Conservation (phyloP, 1,284 basidiomycete genomes). For the Sanghuangporus weigelae region DNA sequence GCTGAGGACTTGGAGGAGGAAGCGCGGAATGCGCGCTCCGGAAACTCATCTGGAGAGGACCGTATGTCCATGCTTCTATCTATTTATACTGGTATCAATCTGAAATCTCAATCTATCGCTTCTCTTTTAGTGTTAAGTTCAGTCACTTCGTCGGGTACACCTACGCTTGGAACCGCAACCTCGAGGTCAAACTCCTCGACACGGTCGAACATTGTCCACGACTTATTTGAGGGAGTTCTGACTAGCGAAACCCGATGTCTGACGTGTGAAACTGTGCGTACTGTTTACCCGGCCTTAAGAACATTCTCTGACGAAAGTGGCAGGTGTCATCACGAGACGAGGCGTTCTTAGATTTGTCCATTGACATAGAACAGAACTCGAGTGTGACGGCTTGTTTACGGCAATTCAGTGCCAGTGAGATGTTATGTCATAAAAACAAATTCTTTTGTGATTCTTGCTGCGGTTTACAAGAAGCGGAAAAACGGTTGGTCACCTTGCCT, state of each 20-base stretch:
- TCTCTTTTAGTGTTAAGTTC: constrained; percentile 11
- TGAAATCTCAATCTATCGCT: neutral
- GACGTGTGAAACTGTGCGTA: constrained; percentile 87
- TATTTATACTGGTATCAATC: neutral
- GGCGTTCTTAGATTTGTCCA: constrained; percentile 92
- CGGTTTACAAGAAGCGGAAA: constrained; percentile 95
- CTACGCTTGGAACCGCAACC: constrained; percentile 33
- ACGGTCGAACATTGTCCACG: constrained; percentile 74
- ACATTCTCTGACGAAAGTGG: constrained; percentile 3
- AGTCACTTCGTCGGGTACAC: constrained; percentile 32
- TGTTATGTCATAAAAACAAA: constrained; percentile 97
- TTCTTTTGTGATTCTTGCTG: constrained; percentile 98
- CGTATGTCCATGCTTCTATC: constrained; percentile 35
- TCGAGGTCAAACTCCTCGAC: constrained; percentile 39
- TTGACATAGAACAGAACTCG: constrained; percentile 97
- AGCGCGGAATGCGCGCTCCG: constrained; percentile 38
- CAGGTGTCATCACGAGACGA: constrained; percentile 95
- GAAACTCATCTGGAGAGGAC: constrained; percentile 40
- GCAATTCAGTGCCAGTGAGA: constrained; percentile 96
- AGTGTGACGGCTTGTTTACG: constrained; percentile 93
- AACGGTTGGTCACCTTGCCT: constrained; percentile 59
- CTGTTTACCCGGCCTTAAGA: neutral
- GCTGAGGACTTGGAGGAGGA: constrained; percentile 89
- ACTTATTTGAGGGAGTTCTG: constrained; percentile 87
- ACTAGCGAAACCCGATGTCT: constrained; percentile 97